phyloP scores from a whole-genome alignment of 306 rosid species.

The Malus fusca region DNA sequence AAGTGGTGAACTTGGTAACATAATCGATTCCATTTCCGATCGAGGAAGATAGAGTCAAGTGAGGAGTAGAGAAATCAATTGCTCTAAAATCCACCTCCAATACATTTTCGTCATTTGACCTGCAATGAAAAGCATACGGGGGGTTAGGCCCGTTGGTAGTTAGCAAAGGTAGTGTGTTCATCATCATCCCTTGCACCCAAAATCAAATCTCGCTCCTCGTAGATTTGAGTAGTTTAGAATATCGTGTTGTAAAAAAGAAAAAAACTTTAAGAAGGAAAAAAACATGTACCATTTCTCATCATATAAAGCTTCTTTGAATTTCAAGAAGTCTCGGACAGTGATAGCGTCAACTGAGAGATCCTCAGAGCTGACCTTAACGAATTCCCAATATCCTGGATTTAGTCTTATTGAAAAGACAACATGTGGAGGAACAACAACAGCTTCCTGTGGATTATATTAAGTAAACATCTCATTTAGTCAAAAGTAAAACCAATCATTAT shows the following conservation, averaged over 20 bases:
- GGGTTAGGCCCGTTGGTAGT: too few relatives aligned
- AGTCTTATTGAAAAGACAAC: conserved; percentile 76
- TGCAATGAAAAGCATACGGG: conserved; percentile 11
- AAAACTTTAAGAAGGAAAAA: neutral
- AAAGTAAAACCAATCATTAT: neutral
- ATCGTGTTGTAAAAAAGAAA: neutral
- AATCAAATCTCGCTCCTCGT: too few relatives aligned
- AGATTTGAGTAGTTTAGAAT: too few relatives aligned
- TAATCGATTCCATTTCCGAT: conserved; percentile 69
- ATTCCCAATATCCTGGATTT: conserved; percentile 84
- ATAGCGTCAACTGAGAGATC: conserved; percentile 61
- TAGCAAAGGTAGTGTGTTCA: too few relatives aligned
- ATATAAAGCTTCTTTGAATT: conserved; percentile 50
- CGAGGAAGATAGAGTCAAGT: conserved; percentile 60
- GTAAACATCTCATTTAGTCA: neutral
- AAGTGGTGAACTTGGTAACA: conserved; percentile 52
- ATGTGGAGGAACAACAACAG: conserved; percentile 70
- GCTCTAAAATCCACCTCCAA: conserved; percentile 85
- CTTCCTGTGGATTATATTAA: conserved; percentile 46
- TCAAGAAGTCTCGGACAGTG: conserved; percentile 52
- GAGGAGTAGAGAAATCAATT: conserved; percentile 53
- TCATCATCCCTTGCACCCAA: too few relatives aligned
- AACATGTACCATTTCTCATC: conserved; percentile 56
- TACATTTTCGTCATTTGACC: conserved; percentile 80
- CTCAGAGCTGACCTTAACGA: conserved; percentile 48